Conservation (phyloP, 257 asterid species). For the Salvia rosmarinus region DNA sequence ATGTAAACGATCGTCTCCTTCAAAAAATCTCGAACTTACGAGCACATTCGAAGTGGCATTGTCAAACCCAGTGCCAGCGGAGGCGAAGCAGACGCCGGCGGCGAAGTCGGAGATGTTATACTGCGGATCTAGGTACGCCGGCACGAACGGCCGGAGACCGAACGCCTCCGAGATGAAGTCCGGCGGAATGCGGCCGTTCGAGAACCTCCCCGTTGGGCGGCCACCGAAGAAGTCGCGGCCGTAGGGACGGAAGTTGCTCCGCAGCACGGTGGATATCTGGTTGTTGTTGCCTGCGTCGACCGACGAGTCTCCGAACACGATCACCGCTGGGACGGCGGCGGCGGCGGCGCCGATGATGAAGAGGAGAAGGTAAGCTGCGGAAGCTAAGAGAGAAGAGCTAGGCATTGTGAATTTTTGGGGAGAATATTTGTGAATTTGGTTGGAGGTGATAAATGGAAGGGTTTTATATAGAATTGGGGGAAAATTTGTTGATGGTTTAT, state of each 20-base stretch:
- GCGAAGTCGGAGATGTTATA: slow-evolving; percentile 75
- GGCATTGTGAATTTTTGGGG: neutral
- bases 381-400: slow-evolving; percentile 1
- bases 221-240: slow-evolving; percentile 87
- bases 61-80: slow-evolving; percentile 84
- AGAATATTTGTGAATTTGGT: neutral
- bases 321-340: slow-evolving; percentile 65
- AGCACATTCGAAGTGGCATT: slow-evolving; percentile 69
- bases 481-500: slow-evolving; percentile 41
- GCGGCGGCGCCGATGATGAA: slow-evolving; percentile 19
- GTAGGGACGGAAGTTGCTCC: slow-evolving; percentile 87
- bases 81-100: slow-evolving; percentile 81
- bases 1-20: neutral
- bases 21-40: slow-evolving; percentile 45
- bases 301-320: slow-evolving; percentile 91
- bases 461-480: slow-evolving; percentile 9
- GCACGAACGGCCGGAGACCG: slow-evolving; percentile 82
- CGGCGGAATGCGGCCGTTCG: slow-evolving; percentile 87
- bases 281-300: slow-evolving; percentile 94
- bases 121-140: slow-evolving; percentile 79
- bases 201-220: slow-evolving; percentile 75
- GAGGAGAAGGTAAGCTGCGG: slow-evolving; percentile 16
- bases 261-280: slow-evolving; percentile 64
- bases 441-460: neutral
- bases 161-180: slow-evolving; percentile 78